Conservation (phyloP, 192 early-diverging fungal genomes). For the Coemansia sp. region DNA sequence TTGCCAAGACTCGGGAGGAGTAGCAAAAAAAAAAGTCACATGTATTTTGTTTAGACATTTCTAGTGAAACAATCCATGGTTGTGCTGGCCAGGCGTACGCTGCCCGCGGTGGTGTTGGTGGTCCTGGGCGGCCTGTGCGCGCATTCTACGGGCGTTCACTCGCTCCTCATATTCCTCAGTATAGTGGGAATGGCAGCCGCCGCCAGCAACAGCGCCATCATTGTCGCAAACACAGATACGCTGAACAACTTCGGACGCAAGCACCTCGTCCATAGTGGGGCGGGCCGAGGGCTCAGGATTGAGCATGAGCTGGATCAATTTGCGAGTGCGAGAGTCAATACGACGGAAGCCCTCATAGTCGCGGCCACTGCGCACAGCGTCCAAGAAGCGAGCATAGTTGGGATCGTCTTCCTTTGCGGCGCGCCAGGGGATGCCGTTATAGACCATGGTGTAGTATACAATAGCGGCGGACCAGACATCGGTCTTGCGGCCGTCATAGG, state of each 20-base stretch:
- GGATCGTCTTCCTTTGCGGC: constrained; percentile 60
- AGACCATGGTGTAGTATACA: constrained; percentile 82
- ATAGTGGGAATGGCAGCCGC: constrained; percentile 47
- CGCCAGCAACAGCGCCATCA: constrained; percentile 39
- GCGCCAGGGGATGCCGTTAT: constrained; percentile 66
- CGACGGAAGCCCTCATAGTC: constrained; percentile 79
- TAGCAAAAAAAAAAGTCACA: not conserved
- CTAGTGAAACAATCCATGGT: constrained; percentile 2
- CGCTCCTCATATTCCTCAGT: constrained; percentile 56
- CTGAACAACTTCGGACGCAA: constrained; percentile 78
- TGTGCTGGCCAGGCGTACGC: constrained; percentile 4
- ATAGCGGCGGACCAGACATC: constrained; percentile 96
- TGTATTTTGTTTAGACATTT: not conserved
- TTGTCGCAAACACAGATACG: constrained; percentile 61
- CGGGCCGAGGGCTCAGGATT: constrained; percentile 74
- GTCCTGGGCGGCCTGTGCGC: constrained; percentile 40
- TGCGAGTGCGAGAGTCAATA: constrained; percentile 62
- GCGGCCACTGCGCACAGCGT: constrained; percentile 58
- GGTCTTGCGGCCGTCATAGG: constrained; percentile 86
- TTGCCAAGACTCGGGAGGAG: not conserved
- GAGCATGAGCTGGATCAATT: constrained; percentile 76
- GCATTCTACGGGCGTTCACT: constrained; percentile 42
- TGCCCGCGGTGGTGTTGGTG: constrained; percentile 13
- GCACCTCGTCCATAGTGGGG: constrained; percentile 65
- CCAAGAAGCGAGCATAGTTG: constrained; percentile 63